Conservation (phyloP, 257 asterid species). For the Galeopsis tetrahit region DNA sequence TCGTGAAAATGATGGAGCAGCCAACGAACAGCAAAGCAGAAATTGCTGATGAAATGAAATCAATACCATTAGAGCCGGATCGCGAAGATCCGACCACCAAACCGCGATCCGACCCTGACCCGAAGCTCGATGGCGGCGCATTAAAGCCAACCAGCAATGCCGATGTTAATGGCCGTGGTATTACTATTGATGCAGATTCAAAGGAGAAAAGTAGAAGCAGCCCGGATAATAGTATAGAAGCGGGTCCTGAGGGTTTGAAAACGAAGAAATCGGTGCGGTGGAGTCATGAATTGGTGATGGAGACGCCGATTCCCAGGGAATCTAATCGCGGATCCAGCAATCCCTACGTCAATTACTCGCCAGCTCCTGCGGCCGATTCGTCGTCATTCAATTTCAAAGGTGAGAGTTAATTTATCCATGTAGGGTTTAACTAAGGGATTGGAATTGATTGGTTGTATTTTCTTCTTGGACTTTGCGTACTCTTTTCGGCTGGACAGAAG, state of each 20-base stretch:
- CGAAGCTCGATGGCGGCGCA: conserved; percentile 43
- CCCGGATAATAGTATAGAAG: conserved; percentile 38
- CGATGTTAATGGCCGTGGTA: conserved; percentile 27
- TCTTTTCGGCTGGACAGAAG: conserved; percentile 39
- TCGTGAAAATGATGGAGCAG: conserved; percentile 51
- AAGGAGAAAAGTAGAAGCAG: conserved; percentile 40
- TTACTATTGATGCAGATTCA: conserved; percentile 26
- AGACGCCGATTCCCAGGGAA: conserved; percentile 56
- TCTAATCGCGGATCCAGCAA: conserved; percentile 58
- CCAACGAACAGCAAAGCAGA: conserved; percentile 42
- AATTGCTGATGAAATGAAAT: conserved; percentile 46
- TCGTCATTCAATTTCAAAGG: conserved; percentile 79
- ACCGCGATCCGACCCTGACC: conserved; percentile 43
- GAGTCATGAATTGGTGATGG: conserved; percentile 79
- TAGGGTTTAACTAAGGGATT: conserved; percentile 27
- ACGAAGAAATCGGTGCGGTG: conserved; percentile 84
- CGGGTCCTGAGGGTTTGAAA: conserved; percentile 42
- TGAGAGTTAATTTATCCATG: conserved; percentile 32
- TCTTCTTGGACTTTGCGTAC: conserved; percentile 35
- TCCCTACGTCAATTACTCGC: conserved; percentile 68
- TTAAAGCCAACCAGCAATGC: conserved; percentile 37
- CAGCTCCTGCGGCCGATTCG: conserved; percentile 51
- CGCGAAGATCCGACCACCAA: conserved; percentile 38
- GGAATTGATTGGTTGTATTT: conserved; percentile 31
- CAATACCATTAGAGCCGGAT: conserved; percentile 39